These are phyloP conservation scores for Nicotiana tabacum DNA, from an alignment of 257 asterid species.

Conservation along the genomic window DNA sequence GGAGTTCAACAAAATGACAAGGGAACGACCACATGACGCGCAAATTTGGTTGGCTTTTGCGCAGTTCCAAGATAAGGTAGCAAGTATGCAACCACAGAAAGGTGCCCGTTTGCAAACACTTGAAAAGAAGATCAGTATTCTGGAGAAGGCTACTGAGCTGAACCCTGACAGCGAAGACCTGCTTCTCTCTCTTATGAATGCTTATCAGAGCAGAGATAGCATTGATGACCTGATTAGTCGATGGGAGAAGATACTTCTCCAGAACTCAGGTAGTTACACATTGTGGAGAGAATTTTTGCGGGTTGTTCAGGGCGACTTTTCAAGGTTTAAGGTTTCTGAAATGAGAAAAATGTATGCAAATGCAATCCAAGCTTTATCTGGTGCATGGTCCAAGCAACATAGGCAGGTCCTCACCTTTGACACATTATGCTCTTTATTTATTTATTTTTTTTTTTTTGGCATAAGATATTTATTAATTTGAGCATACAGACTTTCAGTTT, in stretches of 20 bases:
- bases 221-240: slow-evolving; percentile 63
- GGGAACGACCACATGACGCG: slow-evolving; percentile 86
- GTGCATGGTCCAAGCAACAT: slow-evolving; percentile 80
- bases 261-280: slow-evolving; percentile 76
- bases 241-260: slow-evolving; percentile 78
- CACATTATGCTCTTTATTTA: slow-evolving; percentile 13
- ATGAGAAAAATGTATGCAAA: slow-evolving; percentile 84
- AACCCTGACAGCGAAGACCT: slow-evolving; percentile 89
- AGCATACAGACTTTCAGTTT: neutral
- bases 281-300: slow-evolving; percentile 90
- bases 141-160: slow-evolving; percentile 90
- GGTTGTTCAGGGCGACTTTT: slow-evolving; percentile 77
- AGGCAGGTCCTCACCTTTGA: slow-evolving; percentile 92
- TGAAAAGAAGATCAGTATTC: slow-evolving; percentile 91
- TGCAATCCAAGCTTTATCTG: slow-evolving; percentile 87
- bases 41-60: slow-evolving; percentile 78
- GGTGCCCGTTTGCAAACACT: slow-evolving; percentile 92
- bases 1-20: slow-evolving; percentile 77
- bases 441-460: neutral
- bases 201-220: slow-evolving; percentile 77
- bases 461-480: neutral
- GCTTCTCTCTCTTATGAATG: slow-evolving; percentile 74
- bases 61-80: slow-evolving; percentile 86
- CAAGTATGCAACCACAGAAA: slow-evolving; percentile 79
- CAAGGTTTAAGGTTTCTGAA: slow-evolving; percentile 93